Conservation (phyloP, 2,329 filamentous ascomycete species). For the Xylaria sp. region DNA sequence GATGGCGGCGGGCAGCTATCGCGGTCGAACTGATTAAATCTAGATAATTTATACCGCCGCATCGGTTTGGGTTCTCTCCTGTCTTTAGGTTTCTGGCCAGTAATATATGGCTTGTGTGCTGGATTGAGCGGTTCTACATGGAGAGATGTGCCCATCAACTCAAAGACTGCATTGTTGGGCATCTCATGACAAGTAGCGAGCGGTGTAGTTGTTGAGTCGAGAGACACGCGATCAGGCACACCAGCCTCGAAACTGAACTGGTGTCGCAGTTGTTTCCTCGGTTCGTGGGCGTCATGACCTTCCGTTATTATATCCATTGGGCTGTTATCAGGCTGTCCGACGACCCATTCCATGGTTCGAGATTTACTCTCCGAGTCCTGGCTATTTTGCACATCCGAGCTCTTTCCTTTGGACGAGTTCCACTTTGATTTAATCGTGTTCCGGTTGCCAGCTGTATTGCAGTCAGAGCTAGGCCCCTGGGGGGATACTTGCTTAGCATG, state of each 20-base stretch:
- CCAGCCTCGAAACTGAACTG: conserved; percentile 33
- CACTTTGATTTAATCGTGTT: conserved; percentile 7
- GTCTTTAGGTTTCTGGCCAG: background rate
- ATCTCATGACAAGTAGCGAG: conserved; percentile 24
- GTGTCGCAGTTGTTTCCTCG: conserved; percentile 15
- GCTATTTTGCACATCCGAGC: conserved; percentile 6
- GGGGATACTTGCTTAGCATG: background rate
- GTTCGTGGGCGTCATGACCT: conserved; percentile 8
- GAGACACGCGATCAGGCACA: conserved; percentile 22
- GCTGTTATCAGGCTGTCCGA: conserved; percentile 15
- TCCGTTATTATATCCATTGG: conserved; percentile 11
- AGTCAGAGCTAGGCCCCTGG: background rate
- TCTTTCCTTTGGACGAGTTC: background rate
- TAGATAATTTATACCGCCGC: conserved; percentile 15
- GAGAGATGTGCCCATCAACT: conserved; percentile 37
- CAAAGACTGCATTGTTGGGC: conserved; percentile 29
- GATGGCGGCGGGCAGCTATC: background rate
- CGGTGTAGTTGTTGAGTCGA: background rate
- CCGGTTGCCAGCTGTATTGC: conserved; percentile 6
- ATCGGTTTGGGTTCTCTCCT: background rate
- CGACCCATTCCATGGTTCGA: conserved; percentile 22
- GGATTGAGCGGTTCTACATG: background rate
- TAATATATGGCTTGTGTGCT: background rate
- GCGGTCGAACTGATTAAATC: background rate
- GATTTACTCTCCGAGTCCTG: conserved; percentile 5